Evolutionary conservation across 805 yeast genomes (phyloP), one percentile per base, ranked within the genome.

Genomic region (Metschnikowia kofuensis): DNA sequence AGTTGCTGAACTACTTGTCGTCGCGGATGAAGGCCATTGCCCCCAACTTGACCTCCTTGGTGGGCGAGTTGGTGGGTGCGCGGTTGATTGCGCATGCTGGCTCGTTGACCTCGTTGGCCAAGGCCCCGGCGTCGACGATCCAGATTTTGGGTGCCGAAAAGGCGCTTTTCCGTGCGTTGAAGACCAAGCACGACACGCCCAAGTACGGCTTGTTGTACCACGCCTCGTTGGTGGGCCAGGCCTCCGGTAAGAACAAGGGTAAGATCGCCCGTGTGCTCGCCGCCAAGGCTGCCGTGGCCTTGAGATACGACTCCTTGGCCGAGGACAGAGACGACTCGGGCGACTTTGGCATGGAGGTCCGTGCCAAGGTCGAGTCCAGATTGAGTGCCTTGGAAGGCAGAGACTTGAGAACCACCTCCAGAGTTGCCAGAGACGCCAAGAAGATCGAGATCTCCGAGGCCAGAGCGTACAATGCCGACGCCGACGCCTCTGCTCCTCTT

Each of bases 51-150:
- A 84, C 96, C 43, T 96, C 92, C 69, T 83, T 94, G 69, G 92
- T 94, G 66, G 99, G 99, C 70, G 99, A 94, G 78, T 94, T 92
- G 69, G 96, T 94, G 59, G 99, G 99, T 75, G 99, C 99, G 42
- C 83, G 99, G 73, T 82, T 94, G 64, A 94, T 94, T 58, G 92
- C 99, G 51, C 98, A 94, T 64, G 97, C 99, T 54, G 99, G 99
- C 73, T 90, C 97, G 60, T 80, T 94, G 69, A 91, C 97, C 56
- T 92, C 87, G 75, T 77, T 94, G 69, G 90, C 98, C 51, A 94
- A 94, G 70, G 96, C 91, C 76, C 98, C 99, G 64, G 99, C 99
- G 49, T 94, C 99, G 26, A 94, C 99, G 51, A 97, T 94, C 52
- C 99, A 94, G 79, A 90, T 90, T 62, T 80, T 90, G 66, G 97